These are phyloP conservation scores for Kluyveromyces aestuarii DNA, from an alignment of 805 yeast species.

Conservation along the genomic window DNA sequence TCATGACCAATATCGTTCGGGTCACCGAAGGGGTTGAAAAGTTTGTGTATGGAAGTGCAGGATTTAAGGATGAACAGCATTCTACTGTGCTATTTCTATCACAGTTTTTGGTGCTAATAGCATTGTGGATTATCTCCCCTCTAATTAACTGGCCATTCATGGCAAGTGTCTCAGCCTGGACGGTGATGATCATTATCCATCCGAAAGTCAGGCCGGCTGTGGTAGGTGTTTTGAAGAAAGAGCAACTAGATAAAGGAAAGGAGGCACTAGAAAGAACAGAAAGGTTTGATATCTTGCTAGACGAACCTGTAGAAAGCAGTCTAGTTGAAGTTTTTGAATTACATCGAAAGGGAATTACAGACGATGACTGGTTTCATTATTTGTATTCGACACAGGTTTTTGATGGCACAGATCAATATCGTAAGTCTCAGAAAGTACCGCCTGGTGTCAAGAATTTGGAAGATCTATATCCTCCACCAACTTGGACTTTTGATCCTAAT, in stretches of 20 bases:
- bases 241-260: constrained; percentile 17
- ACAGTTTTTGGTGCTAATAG: constrained; percentile 30
- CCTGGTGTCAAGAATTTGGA: constrained; percentile 48
- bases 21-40: constrained; percentile 43
- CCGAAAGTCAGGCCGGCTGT: constrained; percentile 38
- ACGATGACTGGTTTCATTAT: constrained; percentile 53
- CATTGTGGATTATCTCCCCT: constrained; percentile 36
- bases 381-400: constrained; percentile 49
- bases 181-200: constrained; percentile 41
- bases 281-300: constrained; percentile 47
- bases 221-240: constrained; percentile 23
- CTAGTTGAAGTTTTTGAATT: constrained; percentile 74
- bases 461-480: constrained; percentile 55
- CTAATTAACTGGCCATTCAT: constrained; percentile 58
- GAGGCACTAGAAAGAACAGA: constrained; percentile 25
- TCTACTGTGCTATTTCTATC: constrained; percentile 53
- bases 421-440: constrained; percentile 49
- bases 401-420: constrained; percentile 36
- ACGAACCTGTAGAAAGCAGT: constrained; percentile 52
- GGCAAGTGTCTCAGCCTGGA: constrained; percentile 54
- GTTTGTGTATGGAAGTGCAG: constrained; percentile 52
- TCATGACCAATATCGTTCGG: constrained; percentile 45
- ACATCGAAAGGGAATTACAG: constrained; percentile 53
- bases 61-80: constrained; percentile 58
- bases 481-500: constrained; percentile 61